Evolutionary conservation across 192 early-diverging fungal genomes (phyloP), one percentile per base, ranked within the genome.

Genomic region (Coemansia umbellata): DNA sequence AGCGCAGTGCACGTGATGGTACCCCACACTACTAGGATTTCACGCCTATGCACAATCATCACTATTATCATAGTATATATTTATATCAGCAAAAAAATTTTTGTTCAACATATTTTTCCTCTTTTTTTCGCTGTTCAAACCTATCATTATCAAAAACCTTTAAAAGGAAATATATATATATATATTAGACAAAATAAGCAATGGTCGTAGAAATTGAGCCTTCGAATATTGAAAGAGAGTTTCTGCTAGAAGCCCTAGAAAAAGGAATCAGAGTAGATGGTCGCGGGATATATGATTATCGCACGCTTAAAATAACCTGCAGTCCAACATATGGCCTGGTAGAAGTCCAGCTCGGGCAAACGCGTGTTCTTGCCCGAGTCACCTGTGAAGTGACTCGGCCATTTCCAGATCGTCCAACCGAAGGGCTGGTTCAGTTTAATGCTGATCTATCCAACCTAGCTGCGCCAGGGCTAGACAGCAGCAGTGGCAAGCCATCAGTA

Each of bases 371-470:
- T 5, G 89, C 85, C 3, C 80, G 81, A 18, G 85, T 91, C 1
- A 80, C 84, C 1, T 84, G 83, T 41, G 82, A 88, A 57, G 84
- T 91, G 8, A 75, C 79, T 19, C 81, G 83, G 45, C 89, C 89
- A 15, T 78, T 72, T 17, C 58, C 73, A 5, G 93, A 86, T 68
- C 89, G 80, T 19, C 88, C 94, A 2, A 90, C 85, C 14, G 96
- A 99, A 57, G 96, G 96, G 1, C 78, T 86, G 4, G 66, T 99
- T 19, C 58, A 78, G 37, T 92, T 99, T 66, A 90, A 80, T 62
- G 92, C 89, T 1, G 93, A 95, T 58, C 76, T 95, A 26, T 90
- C 89, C 15, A 88, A 84, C 30, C 87, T 97, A 88, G 91, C 92
- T 1, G 82, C 85, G 8, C 83, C 89, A 2, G 66, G 71, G 8